Percentiles rank a stretch among this genome's conserved stretches.
Conservation (phyloP, 2,329 filamentous ascomycete genomes). For the Orbilia oligospora region DNA sequence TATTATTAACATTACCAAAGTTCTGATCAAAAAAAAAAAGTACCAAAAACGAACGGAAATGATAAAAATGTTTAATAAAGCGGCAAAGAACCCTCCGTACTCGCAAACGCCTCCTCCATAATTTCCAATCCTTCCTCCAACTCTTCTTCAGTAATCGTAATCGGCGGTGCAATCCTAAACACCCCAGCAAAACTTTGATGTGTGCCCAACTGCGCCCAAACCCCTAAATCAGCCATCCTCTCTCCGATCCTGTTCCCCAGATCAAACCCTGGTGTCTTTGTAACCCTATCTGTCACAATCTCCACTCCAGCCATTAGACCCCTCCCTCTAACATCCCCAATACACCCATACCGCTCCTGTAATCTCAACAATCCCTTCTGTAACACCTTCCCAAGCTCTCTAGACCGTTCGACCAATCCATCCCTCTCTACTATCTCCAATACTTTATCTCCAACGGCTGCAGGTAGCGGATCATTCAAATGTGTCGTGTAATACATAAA, state of each 20-base stretch:
- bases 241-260: conserved; percentile 70
- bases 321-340: conserved; percentile 75
- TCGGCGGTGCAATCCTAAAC: conserved; percentile 75
- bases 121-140: conserved; percentile 71
- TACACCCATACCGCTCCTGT: conserved; percentile 72
- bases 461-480: conserved; percentile 75
- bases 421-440: conserved; percentile 75
- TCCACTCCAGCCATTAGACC: conserved; percentile 75
- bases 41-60: background rate
- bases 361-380: conserved; percentile 70
- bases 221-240: conserved; percentile 70
- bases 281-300: conserved; percentile 71
- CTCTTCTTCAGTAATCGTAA: conserved; percentile 72
- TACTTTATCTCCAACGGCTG: conserved; percentile 75
- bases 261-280: conserved; percentile 70
- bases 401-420: conserved; percentile 70
- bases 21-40: background rate
- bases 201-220: conserved; percentile 74
- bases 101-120: conserved; percentile 72
- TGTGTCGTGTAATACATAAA: conserved; percentile 76
- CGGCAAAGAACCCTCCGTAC: conserved; percentile 65
- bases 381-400: conserved; percentile 69
- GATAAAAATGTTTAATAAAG: conserved; percentile 57
- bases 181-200: conserved; percentile 73
- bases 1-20: conserved; percentile 2